Percentiles rank a stretch among this genome's conserved stretches.
Evolutionary conservation across 2,329 filamentous ascomycete genomes (phyloP).

Genomic region (Monosporascus ibericus): DNA sequence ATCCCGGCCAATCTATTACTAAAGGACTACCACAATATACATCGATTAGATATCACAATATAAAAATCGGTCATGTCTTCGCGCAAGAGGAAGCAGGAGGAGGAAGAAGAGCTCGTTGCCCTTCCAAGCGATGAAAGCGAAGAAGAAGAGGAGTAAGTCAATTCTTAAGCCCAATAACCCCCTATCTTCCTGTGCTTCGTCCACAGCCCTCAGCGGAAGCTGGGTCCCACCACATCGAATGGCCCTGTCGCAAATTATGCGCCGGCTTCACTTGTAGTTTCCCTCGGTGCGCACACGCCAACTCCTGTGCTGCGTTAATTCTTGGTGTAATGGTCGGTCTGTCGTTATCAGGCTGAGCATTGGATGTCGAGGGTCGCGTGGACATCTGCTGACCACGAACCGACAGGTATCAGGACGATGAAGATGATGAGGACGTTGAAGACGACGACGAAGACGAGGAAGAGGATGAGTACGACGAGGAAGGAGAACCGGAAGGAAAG

Average conservation of each 20-base stretch:
- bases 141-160: constrained; percentile 30
- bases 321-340: neutral
- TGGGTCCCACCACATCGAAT: neutral
- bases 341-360: neutral
- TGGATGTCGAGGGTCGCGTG: neutral
- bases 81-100: constrained; percentile 28
- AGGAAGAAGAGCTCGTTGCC: constrained; percentile 28
- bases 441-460: constrained; percentile 26
- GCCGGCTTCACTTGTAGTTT: constrained; percentile 10
- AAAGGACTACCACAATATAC: neutral
- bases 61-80: constrained; percentile 19
- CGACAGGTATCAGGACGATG: constrained; percentile 26
- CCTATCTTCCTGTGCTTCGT: neutral
- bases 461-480: constrained; percentile 24
- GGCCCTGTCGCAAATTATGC: constrained; percentile 11
- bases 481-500: constrained; percentile 21
- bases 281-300: constrained; percentile 3
- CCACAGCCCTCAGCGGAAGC: constrained; percentile 1
- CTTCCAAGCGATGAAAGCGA: constrained; percentile 29
- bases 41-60: constrained; percentile 1
- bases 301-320: constrained; percentile 4
- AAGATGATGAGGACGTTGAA: constrained; percentile 24
- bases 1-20: constrained; percentile 1
- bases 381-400: constrained; percentile 8
- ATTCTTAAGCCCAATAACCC: neutral